Percentiles rank a stretch among this genome's conserved stretches.
These are phyloP conservation scores for Tieghemostelium lacteum DNA, from an alignment of 78 protist species.

Conservation along the genomic window DNA sequence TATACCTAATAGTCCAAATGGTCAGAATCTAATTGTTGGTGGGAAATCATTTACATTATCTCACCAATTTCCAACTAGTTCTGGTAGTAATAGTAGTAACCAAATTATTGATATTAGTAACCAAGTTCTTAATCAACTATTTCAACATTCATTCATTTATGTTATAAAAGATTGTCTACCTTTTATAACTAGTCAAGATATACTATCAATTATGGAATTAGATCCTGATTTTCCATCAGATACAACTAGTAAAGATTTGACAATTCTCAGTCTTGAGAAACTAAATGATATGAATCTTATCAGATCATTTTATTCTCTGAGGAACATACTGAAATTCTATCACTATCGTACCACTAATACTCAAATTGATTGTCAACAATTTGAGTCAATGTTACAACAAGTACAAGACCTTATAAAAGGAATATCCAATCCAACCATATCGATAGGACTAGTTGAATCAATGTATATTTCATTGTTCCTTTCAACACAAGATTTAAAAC, in stretches of 20 bases:
- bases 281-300: conserved; percentile 56
- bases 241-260: not conserved
- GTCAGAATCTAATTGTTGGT: conserved; percentile 26
- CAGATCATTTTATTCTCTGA: conserved; percentile 28
- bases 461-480: conserved; percentile 41
- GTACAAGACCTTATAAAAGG: conserved; percentile 47
- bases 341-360: conserved; percentile 18
- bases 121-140: conserved; percentile 30
- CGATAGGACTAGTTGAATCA: conserved; percentile 64
- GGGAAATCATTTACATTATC: not conserved
- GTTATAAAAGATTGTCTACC: conserved; percentile 72
- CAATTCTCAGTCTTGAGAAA: conserved; percentile 6
- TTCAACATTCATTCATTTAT: conserved; percentile 50
- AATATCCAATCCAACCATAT: conserved; percentile 30
- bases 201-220: conserved; percentile 31
- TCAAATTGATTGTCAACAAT: conserved; percentile 10
- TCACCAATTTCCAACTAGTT: not conserved
- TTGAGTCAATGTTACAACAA: conserved; percentile 48
- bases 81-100: not conserved
- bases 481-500: conserved; percentile 54
- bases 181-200: conserved; percentile 42
- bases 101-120: conserved; percentile 29
- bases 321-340: conserved; percentile 42
- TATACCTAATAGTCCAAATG: conserved; percentile 54
- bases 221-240: conserved; percentile 58